Percentiles rank a stretch among this genome's conserved stretches.
Conservation (phyloP, 208 protist genomes). For the Wallacemonas sp. region DNA sequence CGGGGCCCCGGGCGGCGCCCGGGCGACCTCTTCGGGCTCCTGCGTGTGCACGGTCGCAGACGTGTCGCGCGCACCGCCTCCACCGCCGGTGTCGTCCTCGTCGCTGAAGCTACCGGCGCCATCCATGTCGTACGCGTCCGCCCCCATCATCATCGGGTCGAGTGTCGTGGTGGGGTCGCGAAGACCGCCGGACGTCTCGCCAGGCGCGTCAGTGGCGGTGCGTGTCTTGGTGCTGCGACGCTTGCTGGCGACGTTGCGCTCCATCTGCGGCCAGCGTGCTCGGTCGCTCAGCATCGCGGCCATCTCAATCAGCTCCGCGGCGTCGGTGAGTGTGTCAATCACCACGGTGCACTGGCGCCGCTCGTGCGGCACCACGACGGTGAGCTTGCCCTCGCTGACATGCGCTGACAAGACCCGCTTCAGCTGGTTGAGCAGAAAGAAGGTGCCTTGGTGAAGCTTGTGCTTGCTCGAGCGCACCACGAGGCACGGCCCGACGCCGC, state of each 20-base stretch:
- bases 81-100: constrained; percentile 12
- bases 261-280: constrained; percentile 62
- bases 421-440: constrained; percentile 62
- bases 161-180: not conserved
- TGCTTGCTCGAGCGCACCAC: constrained; percentile 74
- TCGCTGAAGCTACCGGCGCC: not conserved
- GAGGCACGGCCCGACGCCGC: constrained; percentile 70
- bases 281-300: too few species aligned
- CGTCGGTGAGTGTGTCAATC: constrained; percentile 63
- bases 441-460: constrained; percentile 64
- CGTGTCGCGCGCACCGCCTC: not conserved
- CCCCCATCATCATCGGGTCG: constrained; percentile 12
- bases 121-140: constrained; percentile 2
- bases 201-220: not conserved
- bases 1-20: not conserved
- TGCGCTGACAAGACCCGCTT: constrained; percentile 55
- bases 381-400: constrained; percentile 65
- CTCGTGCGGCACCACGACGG: constrained; percentile 64
- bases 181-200: not conserved
- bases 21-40: constrained; percentile 4
- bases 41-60: not conserved
- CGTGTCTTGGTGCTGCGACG: not conserved
- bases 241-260: constrained; percentile 64
- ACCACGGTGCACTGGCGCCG: constrained; percentile 58
- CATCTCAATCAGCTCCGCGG: constrained; percentile 69